Base-by-base conservation (phyloP, 202 grass and related monocot species). In the Panicum virgatum region DNA sequence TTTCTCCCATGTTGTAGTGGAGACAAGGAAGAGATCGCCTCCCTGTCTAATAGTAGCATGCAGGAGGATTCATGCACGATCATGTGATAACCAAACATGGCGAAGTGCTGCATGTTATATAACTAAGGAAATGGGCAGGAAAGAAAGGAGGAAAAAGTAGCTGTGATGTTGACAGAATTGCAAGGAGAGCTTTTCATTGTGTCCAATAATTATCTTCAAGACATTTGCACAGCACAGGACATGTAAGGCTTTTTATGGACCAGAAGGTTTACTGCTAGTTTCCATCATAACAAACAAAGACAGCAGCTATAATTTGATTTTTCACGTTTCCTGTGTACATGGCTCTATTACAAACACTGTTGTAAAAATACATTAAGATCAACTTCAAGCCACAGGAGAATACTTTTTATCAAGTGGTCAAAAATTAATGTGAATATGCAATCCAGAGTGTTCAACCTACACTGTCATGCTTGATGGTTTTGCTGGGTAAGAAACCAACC, bases 81-180 rank as follows among this genome's bases (percentile, higher is more conserved):
- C 78, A 86, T 83, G 73, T 50, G 84, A 80, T 78, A 77, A 43
- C 56, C 54, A 80, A 73, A 83, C 62, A 72, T 78, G 62, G 74
- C 69, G 78, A 82, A 85, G 60, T 84, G 73, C 52, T 78, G 60
- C 52, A 69, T 52, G 80, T 86, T 80, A 79, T 81, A 89, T 89
- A 90, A 67, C 83, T 83, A 63, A 69, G 88, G 81, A 86, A 84
- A 84, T 68, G 20, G 86, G 69, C 47, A 72, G 82, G 78, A 76
- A 22, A 84, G 84, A 57, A 73, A 77, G 85, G 44, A 48, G 62
- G 72, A 46, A 79, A 75, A 77, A 58, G 78, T 74, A 69, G 63
- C 53, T 78, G 64, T 88, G 86, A 97, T 79, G 86, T 81, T 85
- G 79, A 89, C 87, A 86, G 75, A 69, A 72, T 89, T 73, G 78